phyloP scores from a whole-genome alignment of 768 basidiomycete species.

The Lactifluus pinguis region DNA sequence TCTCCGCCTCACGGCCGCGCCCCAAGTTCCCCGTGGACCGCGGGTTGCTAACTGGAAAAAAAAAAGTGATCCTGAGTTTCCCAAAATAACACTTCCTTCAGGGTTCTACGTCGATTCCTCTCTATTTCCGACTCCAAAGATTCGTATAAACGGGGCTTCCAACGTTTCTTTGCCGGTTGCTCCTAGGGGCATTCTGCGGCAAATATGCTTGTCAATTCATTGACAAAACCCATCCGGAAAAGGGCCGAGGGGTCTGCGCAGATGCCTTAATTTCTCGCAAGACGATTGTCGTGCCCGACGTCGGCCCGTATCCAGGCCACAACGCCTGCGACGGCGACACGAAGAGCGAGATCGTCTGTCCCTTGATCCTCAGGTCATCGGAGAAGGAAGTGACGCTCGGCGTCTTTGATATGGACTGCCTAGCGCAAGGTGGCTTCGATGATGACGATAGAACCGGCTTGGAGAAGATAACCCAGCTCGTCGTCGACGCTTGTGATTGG shows the following conservation, averaged over 20 bases:
- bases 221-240: conserved; percentile 37
- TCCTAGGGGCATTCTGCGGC: conserved; percentile 83
- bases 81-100: conserved; percentile 26
- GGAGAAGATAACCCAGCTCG: conserved; percentile 30
- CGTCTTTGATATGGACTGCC: conserved; percentile 39
- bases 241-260: conserved; percentile 75
- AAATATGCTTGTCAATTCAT: conserved; percentile 89
- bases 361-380: conserved; percentile 40
- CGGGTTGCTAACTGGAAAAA: conserved; percentile 16
- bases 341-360: conserved; percentile 83
- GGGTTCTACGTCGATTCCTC: conserved; percentile 77
- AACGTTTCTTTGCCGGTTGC: conserved; percentile 28
- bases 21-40: conserved; percentile 1
- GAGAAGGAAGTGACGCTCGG: conserved; percentile 30
- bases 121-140: conserved; percentile 47
- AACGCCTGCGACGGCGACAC: conserved; percentile 92
- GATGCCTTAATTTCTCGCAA: conserved; percentile 52
- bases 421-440: conserved; percentile 32
- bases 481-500: conserved; percentile 25
- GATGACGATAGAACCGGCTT: conserved; percentile 36
- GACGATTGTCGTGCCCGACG: conserved; percentile 66
- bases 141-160: conserved; percentile 10
- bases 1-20: not conserved
- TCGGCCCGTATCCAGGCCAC: conserved; percentile 80
- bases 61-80: conserved; percentile 23